Base-by-base conservation (phyloP, 2,329 filamentous ascomycete species). In the Stagonosporopsis tanaceti region DNA sequence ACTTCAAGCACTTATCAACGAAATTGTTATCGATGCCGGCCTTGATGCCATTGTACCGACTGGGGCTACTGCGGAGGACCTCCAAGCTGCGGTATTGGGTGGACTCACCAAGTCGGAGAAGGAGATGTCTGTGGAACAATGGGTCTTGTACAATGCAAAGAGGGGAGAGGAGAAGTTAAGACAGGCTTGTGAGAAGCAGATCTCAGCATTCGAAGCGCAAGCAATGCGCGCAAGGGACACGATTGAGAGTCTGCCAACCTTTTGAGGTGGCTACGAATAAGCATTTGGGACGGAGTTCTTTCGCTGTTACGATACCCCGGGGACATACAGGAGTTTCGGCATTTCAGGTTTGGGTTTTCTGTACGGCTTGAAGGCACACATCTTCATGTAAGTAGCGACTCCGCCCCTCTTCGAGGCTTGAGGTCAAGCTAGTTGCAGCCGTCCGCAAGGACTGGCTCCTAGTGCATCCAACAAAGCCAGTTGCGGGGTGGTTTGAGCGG, bases 121-220 rank as follows among this genome's bases (percentile, higher is more conserved):
- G 80, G 82, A 84, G 35, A 97, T 99, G 93, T 94, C 88, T 5
- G 92, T 98, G 0, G 92, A 97, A 75, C 88, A 97, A 76, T 99
- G 94, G 92, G 90, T 99, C 37, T 82, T 88, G 56, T 85, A 89
- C 77, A 93, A 95, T 65, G 95, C 95, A 0, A 84, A 85, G 59
- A 82, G 89, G 71, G 92, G 91, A 0, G 93, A 98, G 79, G 86
- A 88, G 76, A 89, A 87, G 74, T 80, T 99, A 53, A 89, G 89
- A 70, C 79, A 83, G 34, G 90, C 96, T 73, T 97, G 93, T 70
- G 94, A 98, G 79, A 80, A 86, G 25, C 85, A 96, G 76, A 92
- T 99, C 5, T 85, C 84, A 57, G 81, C 85, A 8, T 98, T 98
- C 75, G 94, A 98, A 78, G 87, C 81, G 57, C 89, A 98, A 77